Evolutionary conservation across 805 yeast genomes (phyloP).

Genomic region (Pichia scutulata): DNA sequence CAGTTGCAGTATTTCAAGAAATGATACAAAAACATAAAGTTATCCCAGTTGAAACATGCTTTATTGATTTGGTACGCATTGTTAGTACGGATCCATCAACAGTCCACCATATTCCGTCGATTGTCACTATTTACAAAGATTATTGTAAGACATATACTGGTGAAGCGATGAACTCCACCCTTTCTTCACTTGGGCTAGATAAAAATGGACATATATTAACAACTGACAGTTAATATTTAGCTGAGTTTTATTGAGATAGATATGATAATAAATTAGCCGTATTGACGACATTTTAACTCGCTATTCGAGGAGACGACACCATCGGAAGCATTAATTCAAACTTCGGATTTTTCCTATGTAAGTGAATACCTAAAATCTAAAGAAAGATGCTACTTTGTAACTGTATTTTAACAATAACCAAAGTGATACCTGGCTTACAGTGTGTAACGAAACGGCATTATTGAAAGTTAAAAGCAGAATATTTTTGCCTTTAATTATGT

Average conservation of each 20-base stretch:
- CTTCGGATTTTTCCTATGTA: too few species aligned
- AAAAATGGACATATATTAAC: background rate
- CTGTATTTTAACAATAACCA: too few species aligned
- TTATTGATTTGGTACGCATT: background rate
- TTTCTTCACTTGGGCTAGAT: background rate
- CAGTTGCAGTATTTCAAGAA: background rate
- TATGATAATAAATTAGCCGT: too few species aligned
- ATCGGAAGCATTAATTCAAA: too few species aligned
- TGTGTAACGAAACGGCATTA: too few species aligned
- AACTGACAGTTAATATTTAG: background rate
- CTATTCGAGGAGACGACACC: too few species aligned
- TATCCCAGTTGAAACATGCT: background rate
- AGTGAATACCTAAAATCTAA: too few species aligned
- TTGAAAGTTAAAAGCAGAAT: too few species aligned
- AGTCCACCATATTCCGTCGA: background rate
- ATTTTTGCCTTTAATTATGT: too few species aligned
- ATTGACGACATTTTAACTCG: too few species aligned
- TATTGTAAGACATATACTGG: background rate
- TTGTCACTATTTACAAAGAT: background rate
- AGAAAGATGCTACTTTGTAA: too few species aligned
- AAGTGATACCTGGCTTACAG: too few species aligned
- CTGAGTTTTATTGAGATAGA: background rate
- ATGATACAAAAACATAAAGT: constrained; percentile 1
- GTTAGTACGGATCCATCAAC: background rate
- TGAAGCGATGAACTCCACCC: background rate